phyloP scores from a whole-genome alignment of 305 asterid species.

The Plantago coronopus region DNA sequence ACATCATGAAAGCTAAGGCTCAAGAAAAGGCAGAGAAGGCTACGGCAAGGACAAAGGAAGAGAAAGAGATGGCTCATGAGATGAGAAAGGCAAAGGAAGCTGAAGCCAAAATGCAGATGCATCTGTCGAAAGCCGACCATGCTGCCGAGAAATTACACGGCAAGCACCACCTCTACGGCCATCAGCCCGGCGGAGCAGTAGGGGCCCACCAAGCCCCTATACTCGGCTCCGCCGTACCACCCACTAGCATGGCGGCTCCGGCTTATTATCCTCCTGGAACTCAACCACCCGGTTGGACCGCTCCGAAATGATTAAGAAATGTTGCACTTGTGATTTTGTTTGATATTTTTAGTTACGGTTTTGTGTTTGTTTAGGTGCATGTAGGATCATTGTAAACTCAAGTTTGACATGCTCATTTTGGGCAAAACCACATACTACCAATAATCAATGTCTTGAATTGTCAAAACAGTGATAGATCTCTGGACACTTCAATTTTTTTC shows the following conservation, averaged over 20 bases:
- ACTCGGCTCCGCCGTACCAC: conserved; percentile 20
- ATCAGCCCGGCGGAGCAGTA: conserved; percentile 7
- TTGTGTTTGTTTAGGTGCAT: background rate
- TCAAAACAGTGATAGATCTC: too few species aligned
- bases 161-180: conserved; percentile 17
- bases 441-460: too few species aligned
- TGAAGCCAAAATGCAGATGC: conserved; percentile 75
- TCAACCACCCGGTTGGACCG: conserved; percentile 31
- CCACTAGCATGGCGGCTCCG: conserved; percentile 33
- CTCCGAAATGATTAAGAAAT: conserved; percentile 13
- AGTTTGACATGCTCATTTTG: too few species aligned
- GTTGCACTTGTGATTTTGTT: conserved; percentile 1
- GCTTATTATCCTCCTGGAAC: conserved; percentile 40
- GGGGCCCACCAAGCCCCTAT: conserved; percentile 10
- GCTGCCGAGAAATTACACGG: conserved; percentile 49
- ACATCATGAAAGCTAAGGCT: conserved; percentile 58
- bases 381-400: too few species aligned
- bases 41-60: conserved; percentile 49
- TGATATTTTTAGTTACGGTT: background rate
- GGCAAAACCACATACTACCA: too few species aligned
- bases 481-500: too few species aligned
- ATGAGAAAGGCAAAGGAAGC: conserved; percentile 66
- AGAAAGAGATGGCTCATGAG: conserved; percentile 52
- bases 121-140: conserved; percentile 59
- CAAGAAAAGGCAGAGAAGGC: conserved; percentile 63